These are phyloP conservation scores for Botryotinia calthae DNA, from an alignment of 2,329 filamentous ascomycete genomes.

Conservation along the genomic window DNA sequence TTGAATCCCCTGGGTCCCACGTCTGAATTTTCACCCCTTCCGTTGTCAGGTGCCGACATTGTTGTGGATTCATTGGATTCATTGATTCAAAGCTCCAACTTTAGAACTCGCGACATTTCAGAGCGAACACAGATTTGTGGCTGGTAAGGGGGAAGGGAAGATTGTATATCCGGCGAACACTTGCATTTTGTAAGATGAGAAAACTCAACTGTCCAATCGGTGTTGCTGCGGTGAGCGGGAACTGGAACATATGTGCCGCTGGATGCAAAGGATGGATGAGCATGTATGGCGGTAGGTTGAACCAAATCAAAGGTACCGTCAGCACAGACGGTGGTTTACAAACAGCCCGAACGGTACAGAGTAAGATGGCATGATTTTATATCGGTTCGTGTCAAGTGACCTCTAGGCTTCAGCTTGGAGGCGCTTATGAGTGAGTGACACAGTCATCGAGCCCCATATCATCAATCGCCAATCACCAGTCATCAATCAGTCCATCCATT, in stretches of 20 bases:
- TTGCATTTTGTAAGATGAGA: not conserved
- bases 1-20: not conserved
- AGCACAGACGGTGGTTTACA: not conserved
- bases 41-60: not conserved
- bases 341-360: not conserved
- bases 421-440: not conserved
- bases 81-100: not conserved
- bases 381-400: not conserved
- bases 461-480: not conserved
- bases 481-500: not conserved
- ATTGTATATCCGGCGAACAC: not conserved
- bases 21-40: not conserved
- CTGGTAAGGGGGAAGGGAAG: not conserved
- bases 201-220: not conserved
- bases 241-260: not conserved
- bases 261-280: not conserved
- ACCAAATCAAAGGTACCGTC: not conserved
- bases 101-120: not conserved
- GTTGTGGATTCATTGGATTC: not conserved
- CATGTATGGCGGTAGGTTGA: constrained; percentile 4
- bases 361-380: constrained; percentile 3
- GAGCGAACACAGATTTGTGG: not conserved
- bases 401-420: not conserved
- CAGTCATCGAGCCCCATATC: not conserved
- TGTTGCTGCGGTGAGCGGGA: not conserved